Percentiles rank a stretch among this genome's conserved stretches.
Conservation (phyloP, 306 rosid genomes). For the Prunus mongolica region DNA sequence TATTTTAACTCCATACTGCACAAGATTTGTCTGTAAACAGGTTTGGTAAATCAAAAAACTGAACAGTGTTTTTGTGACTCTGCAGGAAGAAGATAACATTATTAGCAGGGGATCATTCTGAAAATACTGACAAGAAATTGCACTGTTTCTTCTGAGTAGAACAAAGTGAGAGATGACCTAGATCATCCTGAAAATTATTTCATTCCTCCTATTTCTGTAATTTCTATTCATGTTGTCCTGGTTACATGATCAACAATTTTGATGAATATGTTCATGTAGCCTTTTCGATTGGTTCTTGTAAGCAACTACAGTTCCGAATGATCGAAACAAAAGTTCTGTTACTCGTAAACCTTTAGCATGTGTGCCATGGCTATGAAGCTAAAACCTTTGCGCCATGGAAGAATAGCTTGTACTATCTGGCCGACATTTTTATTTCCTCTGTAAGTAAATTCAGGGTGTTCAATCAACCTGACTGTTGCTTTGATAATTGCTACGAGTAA, state of each 20-base stretch:
- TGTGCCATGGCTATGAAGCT: neutral
- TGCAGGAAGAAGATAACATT: neutral
- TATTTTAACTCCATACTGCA: neutral
- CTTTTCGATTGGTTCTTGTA: neutral
- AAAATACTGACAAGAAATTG: neutral
- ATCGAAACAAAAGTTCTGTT: neutral
- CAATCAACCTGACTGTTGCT: too few relatives aligned
- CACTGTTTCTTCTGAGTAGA: neutral
- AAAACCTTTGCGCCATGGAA: neutral
- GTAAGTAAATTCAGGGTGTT: neutral
- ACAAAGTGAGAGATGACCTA: neutral
- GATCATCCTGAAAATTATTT: neutral
- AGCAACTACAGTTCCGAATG: neutral
- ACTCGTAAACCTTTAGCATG: too few relatives aligned
- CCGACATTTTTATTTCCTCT: neutral
- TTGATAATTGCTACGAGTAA: too few relatives aligned
- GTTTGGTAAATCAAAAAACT: neutral
- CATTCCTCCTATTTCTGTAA: neutral
- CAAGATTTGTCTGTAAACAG: neutral
- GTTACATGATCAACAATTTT: neutral
- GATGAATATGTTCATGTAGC: neutral
- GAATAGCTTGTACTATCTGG: too few relatives aligned
- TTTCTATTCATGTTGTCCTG: neutral
- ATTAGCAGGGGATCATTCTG: neutral
- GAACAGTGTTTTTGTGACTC: neutral